Evolutionary conservation across 2,329 filamentous ascomycete species (phyloP), one percentile per base, ranked within the genome.

Genomic region (Periglandula ipomoeae): DNA sequence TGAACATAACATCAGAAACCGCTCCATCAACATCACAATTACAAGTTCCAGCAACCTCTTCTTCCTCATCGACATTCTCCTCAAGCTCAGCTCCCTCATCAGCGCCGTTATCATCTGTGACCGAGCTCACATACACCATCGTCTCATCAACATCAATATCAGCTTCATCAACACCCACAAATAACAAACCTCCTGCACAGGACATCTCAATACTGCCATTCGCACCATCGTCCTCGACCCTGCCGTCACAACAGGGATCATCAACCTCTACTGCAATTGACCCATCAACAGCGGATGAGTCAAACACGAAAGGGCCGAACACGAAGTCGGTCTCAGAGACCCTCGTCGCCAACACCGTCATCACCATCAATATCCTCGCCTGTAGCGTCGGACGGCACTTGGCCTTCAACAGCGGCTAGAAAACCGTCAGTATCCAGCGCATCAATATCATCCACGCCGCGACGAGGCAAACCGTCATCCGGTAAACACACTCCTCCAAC

Each of bases 161-260:
- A 19, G 15, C 22, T n/a, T n/a, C n/a, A n/a, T n/a, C n/a, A n/a
- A n/a, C n/a, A n/a, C n/a, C n/a, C n/a, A n/a, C n/a, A n/a, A 10
- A 30, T 19, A 32, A 40, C n/a, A 24, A 3, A 15, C 6, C 10
- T 39, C 7, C 44, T 27, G 8, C 22, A 15, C 17, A 44, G 22
- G 41, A 44, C 15, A n/a, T n/a, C n/a, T n/a, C n/a, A n/a, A n/a
- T n/a, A n/a, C n/a, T n/a, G n/a, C n/a, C n/a, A n/a, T n/a, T n/a
- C n/a, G n/a, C n/a, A n/a, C n/a, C n/a, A n/a, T n/a, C n/a, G n/a
- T n/a, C n/a, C n/a, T n/a, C n/a, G n/a, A n/a, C n/a, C n/a, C n/a
- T n/a, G n/a, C n/a, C n/a, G 34, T 49, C 39, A 10, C 44, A 47
- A n/a, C 38, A 50, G 15, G 30, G 32, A 5, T 7, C 43, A 24